Evolutionary conservation across 2,329 filamentous ascomycete species (phyloP).

Genomic region (Colletotrichum lupini): DNA sequence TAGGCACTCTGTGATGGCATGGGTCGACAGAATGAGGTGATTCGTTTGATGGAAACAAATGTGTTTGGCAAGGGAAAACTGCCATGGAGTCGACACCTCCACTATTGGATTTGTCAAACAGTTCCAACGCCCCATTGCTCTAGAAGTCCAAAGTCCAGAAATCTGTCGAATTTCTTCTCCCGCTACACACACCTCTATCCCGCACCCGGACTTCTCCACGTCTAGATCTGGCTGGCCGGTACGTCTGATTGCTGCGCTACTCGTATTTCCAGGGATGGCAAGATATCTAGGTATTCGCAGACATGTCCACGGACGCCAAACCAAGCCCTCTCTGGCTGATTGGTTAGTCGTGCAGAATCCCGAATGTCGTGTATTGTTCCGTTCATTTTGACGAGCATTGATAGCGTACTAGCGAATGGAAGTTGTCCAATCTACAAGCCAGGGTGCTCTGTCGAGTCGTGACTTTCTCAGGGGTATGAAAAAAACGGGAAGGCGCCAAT

Average conservation of each 20-base stretch:
- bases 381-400: neutral
- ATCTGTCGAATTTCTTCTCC: neutral
- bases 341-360: neutral
- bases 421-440: neutral
- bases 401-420: neutral
- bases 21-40: neutral
- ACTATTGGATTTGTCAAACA: neutral
- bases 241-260: constrained; percentile 14
- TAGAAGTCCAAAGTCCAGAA: neutral
- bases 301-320: neutral
- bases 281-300: neutral
- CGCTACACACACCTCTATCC: constrained; percentile 6
- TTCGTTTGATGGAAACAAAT: neutral
- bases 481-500: neutral
- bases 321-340: neutral
- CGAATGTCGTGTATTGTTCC: neutral
- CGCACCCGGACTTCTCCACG: constrained; percentile 22
- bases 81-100: neutral
- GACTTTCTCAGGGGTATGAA: neutral
- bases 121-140: neutral
- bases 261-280: neutral
- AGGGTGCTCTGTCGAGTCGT: neutral
- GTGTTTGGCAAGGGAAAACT: neutral
- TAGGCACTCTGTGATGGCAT: constrained; percentile 3
- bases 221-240: neutral